phyloP scores from a whole-genome alignment of 2,329 filamentous ascomycete genomes.

The Aspergillus glaucus region DNA sequence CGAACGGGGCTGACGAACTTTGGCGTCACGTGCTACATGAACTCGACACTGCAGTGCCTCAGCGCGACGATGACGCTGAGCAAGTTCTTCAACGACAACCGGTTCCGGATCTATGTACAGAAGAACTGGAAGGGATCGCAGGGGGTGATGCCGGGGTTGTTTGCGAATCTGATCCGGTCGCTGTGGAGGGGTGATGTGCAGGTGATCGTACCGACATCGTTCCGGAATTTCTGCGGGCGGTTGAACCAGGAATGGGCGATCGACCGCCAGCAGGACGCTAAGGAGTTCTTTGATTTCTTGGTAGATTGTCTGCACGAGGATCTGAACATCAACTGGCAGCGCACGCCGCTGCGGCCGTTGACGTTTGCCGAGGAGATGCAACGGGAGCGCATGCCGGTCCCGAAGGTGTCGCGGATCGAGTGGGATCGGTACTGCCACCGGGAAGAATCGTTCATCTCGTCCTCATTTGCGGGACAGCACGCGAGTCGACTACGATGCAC shows the following conservation, averaged over 20 bases:
- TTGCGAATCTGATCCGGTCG: conserved; percentile 55
- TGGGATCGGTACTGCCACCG: conserved; percentile 66
- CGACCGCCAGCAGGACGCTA: conserved; percentile 76
- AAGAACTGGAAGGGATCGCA: conserved; percentile 61
- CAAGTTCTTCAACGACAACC: conserved; percentile 60
- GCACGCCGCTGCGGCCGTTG: conserved; percentile 51
- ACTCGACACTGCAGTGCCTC: conserved; percentile 78
- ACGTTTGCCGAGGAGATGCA: conserved; percentile 55
- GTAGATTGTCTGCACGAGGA: conserved; percentile 79
- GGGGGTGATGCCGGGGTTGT: conserved; percentile 57
- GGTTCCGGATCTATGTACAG: conserved; percentile 54
- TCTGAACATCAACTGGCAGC: conserved; percentile 63
- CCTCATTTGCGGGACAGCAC: conserved; percentile 70
- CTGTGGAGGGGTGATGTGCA: conserved; percentile 56
- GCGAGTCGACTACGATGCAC: conserved; percentile 56
- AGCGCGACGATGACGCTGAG: conserved; percentile 62
- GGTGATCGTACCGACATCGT: conserved; percentile 54
- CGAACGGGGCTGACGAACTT: conserved; percentile 73
- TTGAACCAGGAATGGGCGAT: conserved; percentile 65
- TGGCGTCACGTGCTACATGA: conserved; percentile 83
- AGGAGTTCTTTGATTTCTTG: conserved; percentile 81
- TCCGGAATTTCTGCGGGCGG: conserved; percentile 58
- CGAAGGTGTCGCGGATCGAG: conserved; percentile 63
- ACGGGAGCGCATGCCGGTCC: conserved; percentile 55
- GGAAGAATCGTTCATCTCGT: conserved; percentile 70